Base-by-base conservation (phyloP, 2,329 filamentous ascomycete genomes). In the Pyricularia grisea region DNA sequence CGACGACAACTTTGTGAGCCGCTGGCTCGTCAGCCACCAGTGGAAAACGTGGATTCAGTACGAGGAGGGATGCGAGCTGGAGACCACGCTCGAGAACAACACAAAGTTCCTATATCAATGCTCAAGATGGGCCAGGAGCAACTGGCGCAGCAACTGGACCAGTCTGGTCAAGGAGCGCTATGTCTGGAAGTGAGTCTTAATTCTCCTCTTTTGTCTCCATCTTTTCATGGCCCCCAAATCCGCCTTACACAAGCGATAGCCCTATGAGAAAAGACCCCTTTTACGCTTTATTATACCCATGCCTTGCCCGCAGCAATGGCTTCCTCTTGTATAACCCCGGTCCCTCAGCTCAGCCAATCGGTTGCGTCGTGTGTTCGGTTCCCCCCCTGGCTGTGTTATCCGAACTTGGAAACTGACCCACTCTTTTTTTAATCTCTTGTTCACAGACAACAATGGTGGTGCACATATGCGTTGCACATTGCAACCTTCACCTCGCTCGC, bases 11-110 rank as follows among this genome's bases (percentile, higher is more conserved):
- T 98, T 97, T 81, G 92, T 98, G 74, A 97, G 94, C 7, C 90
- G 94, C 70, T 98, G 94, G 94, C 86, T 98, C 75, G 94, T 97
- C 74, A 92, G 89, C 72, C 91, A 97, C 81, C 87, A 90, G 73
- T 97, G 93, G 92, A 93, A 96, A 81, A 97, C 94, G 28, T 94
- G 92, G 84, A 92, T 97, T 79, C 94, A 98, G 81, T 97, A 97
- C 81, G 90, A 97, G 78, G 87, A 86, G 66, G 92, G 95, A 77
- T 96, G 92, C 74, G 92, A 96, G 79, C 90, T 98, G 71, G 90
- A 95, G 81, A 98, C 94, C 30, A 97, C 94, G 3, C 85, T 98
- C 60, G 94, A 97, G 79, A 91, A 94, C 77, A 91, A 94, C 77
- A 83, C 86, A 69, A 96, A 94, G 76, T 98, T 97, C 76, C 83